Base-by-base conservation (phyloP, 495 filamentous ascomycete species). In the Gamarada debralockiae region DNA sequence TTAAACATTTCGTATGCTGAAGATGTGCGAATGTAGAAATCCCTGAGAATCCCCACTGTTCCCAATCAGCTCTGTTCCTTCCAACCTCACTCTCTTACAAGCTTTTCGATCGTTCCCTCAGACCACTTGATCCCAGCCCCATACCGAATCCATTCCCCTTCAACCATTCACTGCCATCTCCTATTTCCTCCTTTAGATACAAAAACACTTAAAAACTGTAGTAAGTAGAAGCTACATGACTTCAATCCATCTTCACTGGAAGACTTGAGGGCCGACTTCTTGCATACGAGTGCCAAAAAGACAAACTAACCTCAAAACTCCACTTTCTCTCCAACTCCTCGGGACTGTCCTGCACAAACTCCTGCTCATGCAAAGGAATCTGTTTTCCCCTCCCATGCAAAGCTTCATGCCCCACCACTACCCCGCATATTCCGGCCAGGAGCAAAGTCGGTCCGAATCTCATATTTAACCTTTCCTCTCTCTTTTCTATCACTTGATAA, bases 11-110 rank as follows among this genome's bases (percentile, higher is more conserved):
- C 47, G 82, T 74, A 55, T 90, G 78, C 51, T 79, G 76, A 15
- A 92, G 73, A 61, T 93, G 90, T 36, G 86, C 90, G 67, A 92
- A 95, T 31, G 84, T 85, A 34, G 81, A 81, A 37, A 92, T 85
- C 56, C 89, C 89, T 5, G 82, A 80, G 68, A 90, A 95, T 5
- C 75, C 78, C 80, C 81, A 90, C 85, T 90, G 52, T 43, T 3
- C 10, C 18, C 38, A 22, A 39, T 31, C 23, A 60, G 41, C 27
- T 38, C 41, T 21, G 3, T 23, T 15, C 31, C 9, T 21, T 21
- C 2, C 6, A 3, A 44, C 4, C 27, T 29, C 5, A 29, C 10
- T 4, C 27, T 29, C 27, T n/a, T n/a, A 29, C 5, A 29, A 29
- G 5, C 27, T 10, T 4, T 29, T 10, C 27, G 27, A 29, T 5